A percentile compares a stretch with the other conserved stretches of the same genome.
These are phyloP conservation scores for Pontederia paniculata DNA, from an alignment of 176 grass and related monocot species.

Conservation along the genomic window DNA sequence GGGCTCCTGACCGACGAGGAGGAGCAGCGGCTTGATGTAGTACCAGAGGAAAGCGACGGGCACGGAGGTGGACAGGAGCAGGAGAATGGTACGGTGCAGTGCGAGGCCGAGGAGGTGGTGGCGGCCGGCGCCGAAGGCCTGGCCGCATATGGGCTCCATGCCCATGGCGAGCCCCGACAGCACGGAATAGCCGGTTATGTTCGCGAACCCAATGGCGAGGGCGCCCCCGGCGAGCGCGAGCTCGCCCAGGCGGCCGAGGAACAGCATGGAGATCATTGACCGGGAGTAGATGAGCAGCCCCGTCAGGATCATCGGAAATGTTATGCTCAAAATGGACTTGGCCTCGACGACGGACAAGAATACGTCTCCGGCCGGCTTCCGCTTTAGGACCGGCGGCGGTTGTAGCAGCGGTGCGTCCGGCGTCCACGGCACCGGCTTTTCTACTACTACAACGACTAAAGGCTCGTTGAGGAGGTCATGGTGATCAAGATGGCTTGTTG, in stretches of 20 bases:
- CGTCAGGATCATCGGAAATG: slow-evolving; percentile 78
- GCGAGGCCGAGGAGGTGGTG: slow-evolving; percentile 53
- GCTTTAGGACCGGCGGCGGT: not conserved
- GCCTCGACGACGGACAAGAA: slow-evolving; percentile 13
- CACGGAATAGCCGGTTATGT: slow-evolving; percentile 88
- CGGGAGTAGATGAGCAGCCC: slow-evolving; percentile 72
- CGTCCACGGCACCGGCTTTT: not conserved
- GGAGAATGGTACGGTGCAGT: slow-evolving; percentile 61
- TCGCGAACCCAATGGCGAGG: slow-evolving; percentile 88
- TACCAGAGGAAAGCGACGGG: slow-evolving; percentile 61
- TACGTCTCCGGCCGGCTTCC: slow-evolving; percentile 14
- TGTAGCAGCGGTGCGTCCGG: not conserved
- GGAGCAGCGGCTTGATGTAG: slow-evolving; percentile 68
- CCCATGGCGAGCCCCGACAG: slow-evolving; percentile 82
- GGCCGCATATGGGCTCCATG: slow-evolving; percentile 95
- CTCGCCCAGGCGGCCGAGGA: slow-evolving; percentile 67
- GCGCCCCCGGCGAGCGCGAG: slow-evolving; percentile 81
- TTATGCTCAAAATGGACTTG: slow-evolving; percentile 27
- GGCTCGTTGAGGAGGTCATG: not conserved
- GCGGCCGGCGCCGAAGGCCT: slow-evolving; percentile 66
- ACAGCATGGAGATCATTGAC: slow-evolving; percentile 96
- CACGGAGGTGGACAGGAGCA: slow-evolving; percentile 51
- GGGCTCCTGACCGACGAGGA: slow-evolving; percentile 61
- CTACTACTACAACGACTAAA: not conserved
- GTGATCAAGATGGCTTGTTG: slow-evolving; percentile 3